Conservation (phyloP, 345 rosid genomes). For the Carallia pectinifolia region DNA sequence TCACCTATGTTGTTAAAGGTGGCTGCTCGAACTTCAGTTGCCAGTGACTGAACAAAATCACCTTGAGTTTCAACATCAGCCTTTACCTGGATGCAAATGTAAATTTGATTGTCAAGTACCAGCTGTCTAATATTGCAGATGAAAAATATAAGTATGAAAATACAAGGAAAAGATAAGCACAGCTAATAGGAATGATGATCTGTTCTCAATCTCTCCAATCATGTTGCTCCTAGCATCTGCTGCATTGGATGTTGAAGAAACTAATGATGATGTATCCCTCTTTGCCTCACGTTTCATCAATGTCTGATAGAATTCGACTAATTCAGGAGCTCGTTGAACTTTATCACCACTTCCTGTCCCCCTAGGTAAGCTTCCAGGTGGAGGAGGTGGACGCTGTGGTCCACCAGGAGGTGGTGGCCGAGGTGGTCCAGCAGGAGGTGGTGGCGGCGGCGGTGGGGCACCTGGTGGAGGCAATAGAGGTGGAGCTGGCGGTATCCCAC, state of each 20-base stretch:
- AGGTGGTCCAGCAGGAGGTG: constrained; percentile 53
- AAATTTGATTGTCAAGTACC: too few relatives aligned
- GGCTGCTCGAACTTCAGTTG: constrained; percentile 83
- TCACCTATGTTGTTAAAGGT: constrained; percentile 72
- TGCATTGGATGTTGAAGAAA: constrained; percentile 62
- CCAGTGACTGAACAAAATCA: constrained; percentile 91
- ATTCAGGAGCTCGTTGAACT: constrained; percentile 92
- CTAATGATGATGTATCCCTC: constrained; percentile 71
- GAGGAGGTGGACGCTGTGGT: constrained; percentile 77
- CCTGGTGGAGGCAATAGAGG: constrained; percentile 60
- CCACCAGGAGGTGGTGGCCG: constrained; percentile 50
- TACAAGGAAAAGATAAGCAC: constrained; percentile 42
- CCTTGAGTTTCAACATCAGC: constrained; percentile 99
- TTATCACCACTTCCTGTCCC: constrained; percentile 70
- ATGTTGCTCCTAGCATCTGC: constrained; percentile 85
- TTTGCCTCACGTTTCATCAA: constrained; percentile 96
- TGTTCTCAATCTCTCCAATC: constrained; percentile 93
- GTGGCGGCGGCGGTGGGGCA: constrained; percentile 51
- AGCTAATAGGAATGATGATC: constrained; percentile 92
- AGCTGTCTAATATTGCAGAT: constrained; percentile 3
- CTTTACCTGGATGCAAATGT: constrained; percentile 58
- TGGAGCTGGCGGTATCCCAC: constrained; percentile 43
- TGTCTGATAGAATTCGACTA: constrained; percentile 90
- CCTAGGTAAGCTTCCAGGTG: constrained; percentile 81
- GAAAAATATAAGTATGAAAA: constrained; percentile 7